A percentile compares a stretch with the other conserved stretches of the same genome.
Conservation (phyloP, 2,329 filamentous ascomycete species). For the Trichoderma endophyticum region DNA sequence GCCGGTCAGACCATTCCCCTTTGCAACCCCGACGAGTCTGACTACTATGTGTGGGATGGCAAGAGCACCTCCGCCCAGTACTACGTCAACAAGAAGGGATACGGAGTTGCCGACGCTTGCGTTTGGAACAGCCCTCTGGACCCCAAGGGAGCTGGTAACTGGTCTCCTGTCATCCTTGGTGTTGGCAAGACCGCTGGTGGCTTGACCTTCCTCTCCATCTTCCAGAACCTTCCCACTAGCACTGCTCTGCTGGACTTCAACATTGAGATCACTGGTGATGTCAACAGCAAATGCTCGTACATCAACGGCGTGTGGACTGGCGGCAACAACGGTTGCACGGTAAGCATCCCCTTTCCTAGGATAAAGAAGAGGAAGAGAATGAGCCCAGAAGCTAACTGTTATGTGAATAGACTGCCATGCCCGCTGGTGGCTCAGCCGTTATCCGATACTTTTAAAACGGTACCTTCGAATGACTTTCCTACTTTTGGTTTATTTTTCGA, state of each 20-base stretch:
- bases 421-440: conserved; percentile 39
- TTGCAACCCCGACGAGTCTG: conserved; percentile 68
- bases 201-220: conserved; percentile 76
- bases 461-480: conserved; percentile 13
- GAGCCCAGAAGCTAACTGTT: conserved; percentile 16
- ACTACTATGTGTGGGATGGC: conserved; percentile 76
- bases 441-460: conserved; percentile 43
- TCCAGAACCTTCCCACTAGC: conserved; percentile 78
- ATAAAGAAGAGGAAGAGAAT: not conserved
- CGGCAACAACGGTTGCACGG: conserved; percentile 69
- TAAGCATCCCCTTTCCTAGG: conserved; percentile 48
- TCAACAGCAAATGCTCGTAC: conserved; percentile 59
- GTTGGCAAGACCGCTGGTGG: conserved; percentile 65
- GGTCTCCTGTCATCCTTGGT: conserved; percentile 81
- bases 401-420: conserved; percentile 41
- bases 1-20: conserved; percentile 60
- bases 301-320: conserved; percentile 60
- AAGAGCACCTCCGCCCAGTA: conserved; percentile 84
- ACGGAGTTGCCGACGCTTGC: conserved; percentile 66
- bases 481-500: not conserved
- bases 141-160: conserved; percentile 69
- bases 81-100: conserved; percentile 86
- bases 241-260: conserved; percentile 69
- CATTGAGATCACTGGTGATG: conserved; percentile 70
- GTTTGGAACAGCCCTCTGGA: conserved; percentile 60